Conservation (phyloP, 2,329 filamentous ascomycete genomes). For the Hypoxylon sp. region DNA sequence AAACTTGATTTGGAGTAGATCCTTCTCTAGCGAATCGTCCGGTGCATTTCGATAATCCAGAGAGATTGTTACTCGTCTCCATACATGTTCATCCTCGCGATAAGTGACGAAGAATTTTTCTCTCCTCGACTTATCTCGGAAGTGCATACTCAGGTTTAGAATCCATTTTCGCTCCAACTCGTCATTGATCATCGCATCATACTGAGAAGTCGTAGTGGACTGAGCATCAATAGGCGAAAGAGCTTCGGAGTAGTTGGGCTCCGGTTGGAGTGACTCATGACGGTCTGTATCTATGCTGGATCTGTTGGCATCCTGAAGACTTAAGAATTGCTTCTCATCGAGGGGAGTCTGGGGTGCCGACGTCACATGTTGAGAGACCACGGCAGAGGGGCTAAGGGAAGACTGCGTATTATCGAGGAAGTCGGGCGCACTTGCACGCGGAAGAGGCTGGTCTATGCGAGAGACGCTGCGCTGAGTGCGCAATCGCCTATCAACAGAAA, state of each 20-base stretch:
- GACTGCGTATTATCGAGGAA: slow-evolving; percentile 57
- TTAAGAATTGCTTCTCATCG: slow-evolving; percentile 54
- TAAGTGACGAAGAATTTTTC: slow-evolving; percentile 99
- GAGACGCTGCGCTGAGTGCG: slow-evolving; percentile 57
- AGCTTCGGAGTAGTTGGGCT: slow-evolving; percentile 39
- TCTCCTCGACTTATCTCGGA: slow-evolving; percentile 89
- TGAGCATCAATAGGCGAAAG: slow-evolving; percentile 58
- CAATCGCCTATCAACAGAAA: slow-evolving; percentile 72
- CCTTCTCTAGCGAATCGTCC: slow-evolving; percentile 85
- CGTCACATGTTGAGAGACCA: slow-evolving; percentile 46
- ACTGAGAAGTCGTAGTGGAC: slow-evolving; percentile 67
- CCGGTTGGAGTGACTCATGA: slow-evolving; percentile 51
- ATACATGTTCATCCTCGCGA: slow-evolving; percentile 81
- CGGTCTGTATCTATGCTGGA: slow-evolving; percentile 44
- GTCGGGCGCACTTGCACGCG: slow-evolving; percentile 65
- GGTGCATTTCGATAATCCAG: slow-evolving; percentile 90
- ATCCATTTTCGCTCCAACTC: slow-evolving; percentile 95
- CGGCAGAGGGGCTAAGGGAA: slow-evolving; percentile 47
- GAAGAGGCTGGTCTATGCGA: slow-evolving; percentile 55
- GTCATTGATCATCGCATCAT: slow-evolving; percentile 77
- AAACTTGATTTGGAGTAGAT: slow-evolving; percentile 81
- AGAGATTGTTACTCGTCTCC: slow-evolving; percentile 92
- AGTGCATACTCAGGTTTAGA: slow-evolving; percentile 98
- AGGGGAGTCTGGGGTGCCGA: slow-evolving; percentile 54
- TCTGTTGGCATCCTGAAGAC: slow-evolving; percentile 46